phyloP scores from a whole-genome alignment of 305 asterid genomes.

The Striga hermonthica region DNA sequence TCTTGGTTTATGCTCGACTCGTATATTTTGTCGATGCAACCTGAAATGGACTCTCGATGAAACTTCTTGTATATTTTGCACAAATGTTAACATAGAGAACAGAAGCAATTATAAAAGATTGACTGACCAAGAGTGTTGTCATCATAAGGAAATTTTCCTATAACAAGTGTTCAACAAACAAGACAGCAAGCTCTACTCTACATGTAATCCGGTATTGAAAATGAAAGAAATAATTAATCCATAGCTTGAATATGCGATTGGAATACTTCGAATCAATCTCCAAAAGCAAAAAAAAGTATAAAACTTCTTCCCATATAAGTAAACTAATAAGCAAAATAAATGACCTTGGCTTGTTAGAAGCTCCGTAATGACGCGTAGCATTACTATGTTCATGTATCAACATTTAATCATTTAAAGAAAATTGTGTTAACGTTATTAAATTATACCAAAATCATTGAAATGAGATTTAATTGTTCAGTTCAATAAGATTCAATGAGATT shows the following conservation, averaged over 20 bases:
- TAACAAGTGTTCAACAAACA: slow-evolving; percentile 82
- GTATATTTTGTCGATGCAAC: slow-evolving; percentile 69
- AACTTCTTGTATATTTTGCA: slow-evolving; percentile 21
- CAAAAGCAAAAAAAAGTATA: slow-evolving; percentile 10
- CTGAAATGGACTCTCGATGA: slow-evolving; percentile 37
- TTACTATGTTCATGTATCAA: too few species aligned
- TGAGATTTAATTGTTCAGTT: too few species aligned
- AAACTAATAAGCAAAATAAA: background rate
- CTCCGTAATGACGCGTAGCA: too few species aligned
- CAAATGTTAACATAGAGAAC: slow-evolving; percentile 17
- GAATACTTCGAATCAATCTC: slow-evolving; percentile 11
- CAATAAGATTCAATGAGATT: too few species aligned
- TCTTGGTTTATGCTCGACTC: slow-evolving; percentile 64
- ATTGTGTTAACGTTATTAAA: too few species aligned
- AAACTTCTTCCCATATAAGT: slow-evolving; percentile 15
- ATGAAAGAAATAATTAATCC: slow-evolving; percentile 15
- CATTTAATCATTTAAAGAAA: too few species aligned
- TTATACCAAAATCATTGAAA: too few species aligned
- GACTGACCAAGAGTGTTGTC: slow-evolving; percentile 74
- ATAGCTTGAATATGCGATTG: slow-evolving; percentile 1
- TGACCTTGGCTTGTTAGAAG: too few species aligned
- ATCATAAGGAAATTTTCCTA: slow-evolving; percentile 62
- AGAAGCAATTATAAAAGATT: slow-evolving; percentile 15
- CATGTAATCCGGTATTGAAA: slow-evolving; percentile 64
- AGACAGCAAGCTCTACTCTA: slow-evolving; percentile 88